These are phyloP conservation scores for Leucogyrophana mollusca DNA, from an alignment of 768 basidiomycete genomes.

Conservation along the genomic window DNA sequence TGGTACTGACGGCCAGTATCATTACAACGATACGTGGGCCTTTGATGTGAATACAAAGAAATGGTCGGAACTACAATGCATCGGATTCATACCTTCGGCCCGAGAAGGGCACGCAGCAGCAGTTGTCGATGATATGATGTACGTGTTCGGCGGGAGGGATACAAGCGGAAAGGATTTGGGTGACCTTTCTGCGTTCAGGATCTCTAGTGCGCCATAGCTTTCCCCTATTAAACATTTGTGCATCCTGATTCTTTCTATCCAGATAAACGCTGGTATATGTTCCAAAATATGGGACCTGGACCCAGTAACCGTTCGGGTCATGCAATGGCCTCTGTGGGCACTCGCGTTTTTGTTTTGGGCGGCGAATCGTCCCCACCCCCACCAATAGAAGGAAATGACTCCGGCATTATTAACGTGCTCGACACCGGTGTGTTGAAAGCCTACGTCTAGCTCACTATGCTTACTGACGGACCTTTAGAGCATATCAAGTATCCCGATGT, in stretches of 20 bases:
- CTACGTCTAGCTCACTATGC: slow-evolving; percentile 2
- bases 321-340: slow-evolving; percentile 94
- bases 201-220: slow-evolving; percentile 71
- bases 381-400: slow-evolving; percentile 73
- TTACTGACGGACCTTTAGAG: slow-evolving; percentile 40
- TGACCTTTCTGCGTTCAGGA: slow-evolving; percentile 95
- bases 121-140: slow-evolving; percentile 95
- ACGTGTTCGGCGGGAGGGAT: slow-evolving; percentile 95
- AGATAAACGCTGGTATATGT: slow-evolving; percentile 99
- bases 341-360: slow-evolving; percentile 89
- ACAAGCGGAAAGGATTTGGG: slow-evolving; percentile 95
- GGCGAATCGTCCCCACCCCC: slow-evolving; percentile 92
- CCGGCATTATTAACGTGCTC: slow-evolving; percentile 80
- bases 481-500: slow-evolving; percentile 97
- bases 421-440: slow-evolving; percentile 77
- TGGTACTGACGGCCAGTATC: slow-evolving; percentile 97
- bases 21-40: slow-evolving; percentile 99
- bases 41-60: slow-evolving; percentile 77
- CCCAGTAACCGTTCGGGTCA: slow-evolving; percentile 93
- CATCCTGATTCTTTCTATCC: not conserved
- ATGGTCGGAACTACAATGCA: slow-evolving; percentile 94
- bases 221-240: not conserved
- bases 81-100: slow-evolving; percentile 94
- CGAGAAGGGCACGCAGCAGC: slow-evolving; percentile 96
- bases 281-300: slow-evolving; percentile 98